These are phyloP conservation scores for Recurvomyces mirabilis DNA, from an alignment of 495 filamentous ascomycete genomes.

Conservation along the genomic window DNA sequence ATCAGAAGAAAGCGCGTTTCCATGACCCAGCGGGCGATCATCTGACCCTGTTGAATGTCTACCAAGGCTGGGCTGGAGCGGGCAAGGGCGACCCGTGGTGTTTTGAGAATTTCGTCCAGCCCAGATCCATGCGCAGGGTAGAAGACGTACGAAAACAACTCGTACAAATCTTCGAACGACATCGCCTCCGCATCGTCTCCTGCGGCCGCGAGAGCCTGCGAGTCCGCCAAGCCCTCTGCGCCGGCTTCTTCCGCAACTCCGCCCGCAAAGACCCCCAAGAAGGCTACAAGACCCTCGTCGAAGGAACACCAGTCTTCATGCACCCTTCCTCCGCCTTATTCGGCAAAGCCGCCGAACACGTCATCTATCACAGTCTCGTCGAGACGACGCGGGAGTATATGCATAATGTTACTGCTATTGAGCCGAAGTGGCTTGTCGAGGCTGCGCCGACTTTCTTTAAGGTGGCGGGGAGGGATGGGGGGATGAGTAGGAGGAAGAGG, in stretches of 20 bases:
- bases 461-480: conserved; percentile 74
- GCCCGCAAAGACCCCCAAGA: conserved; percentile 92
- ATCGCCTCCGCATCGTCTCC: conserved; percentile 67
- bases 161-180: conserved; percentile 82
- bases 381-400: conserved; percentile 97
- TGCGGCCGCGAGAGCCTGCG: conserved; percentile 79
- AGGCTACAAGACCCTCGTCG: conserved; percentile 92
- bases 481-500: conserved; percentile 78
- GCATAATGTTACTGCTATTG: conserved; percentile 82
- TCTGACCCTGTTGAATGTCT: conserved; percentile 88
- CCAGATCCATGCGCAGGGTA: conserved; percentile 70
- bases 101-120: conserved; percentile 96
- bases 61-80: conserved; percentile 82
- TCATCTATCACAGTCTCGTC: conserved; percentile 81
- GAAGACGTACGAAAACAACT: conserved; percentile 90
- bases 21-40: conserved; percentile 93
- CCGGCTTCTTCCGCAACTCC: conserved; percentile 89
- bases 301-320: conserved; percentile 88
- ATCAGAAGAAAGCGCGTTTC: conserved; percentile 96
- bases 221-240: conserved; percentile 84
- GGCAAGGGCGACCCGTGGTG: conserved; percentile 84
- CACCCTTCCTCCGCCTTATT: conserved; percentile 86
- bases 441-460: conserved; percentile 98
- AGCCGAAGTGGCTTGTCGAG: conserved; percentile 86
- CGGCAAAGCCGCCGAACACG: conserved; percentile 90